Evolutionary conservation across 164 flowering plant species (phyloP).

Genomic region (Litsea cubeba): DNA sequence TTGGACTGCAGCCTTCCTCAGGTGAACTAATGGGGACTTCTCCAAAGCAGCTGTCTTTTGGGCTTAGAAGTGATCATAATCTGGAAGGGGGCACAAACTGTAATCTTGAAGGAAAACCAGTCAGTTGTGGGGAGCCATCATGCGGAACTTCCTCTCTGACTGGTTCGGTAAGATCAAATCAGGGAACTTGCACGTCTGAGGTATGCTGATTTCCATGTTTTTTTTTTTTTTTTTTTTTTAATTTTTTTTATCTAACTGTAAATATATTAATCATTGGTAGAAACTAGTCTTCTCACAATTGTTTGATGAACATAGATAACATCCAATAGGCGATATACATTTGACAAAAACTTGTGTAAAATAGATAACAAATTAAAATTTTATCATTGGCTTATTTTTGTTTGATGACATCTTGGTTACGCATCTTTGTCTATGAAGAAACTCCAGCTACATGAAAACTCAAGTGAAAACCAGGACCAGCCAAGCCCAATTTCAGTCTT

Average conservation of each 20-base stretch:
- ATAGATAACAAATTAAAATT: too few relatives aligned
- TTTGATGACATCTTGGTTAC: constrained; percentile 2
- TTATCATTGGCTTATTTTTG: neutral
- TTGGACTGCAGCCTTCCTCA: constrained; percentile 17
- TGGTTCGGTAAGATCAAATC: constrained; percentile 17
- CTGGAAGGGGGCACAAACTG: constrained; percentile 19
- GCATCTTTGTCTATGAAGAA: constrained; percentile 12
- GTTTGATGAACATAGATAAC: too few relatives aligned
- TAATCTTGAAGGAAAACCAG: constrained; percentile 21
- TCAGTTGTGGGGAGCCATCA: constrained; percentile 14
- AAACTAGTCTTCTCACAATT: too few relatives aligned
- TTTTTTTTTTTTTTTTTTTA: too few relatives aligned
- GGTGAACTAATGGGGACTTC: constrained; percentile 20
- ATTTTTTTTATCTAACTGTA: too few relatives aligned
- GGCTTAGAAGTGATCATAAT: constrained; percentile 15
- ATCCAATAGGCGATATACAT: too few relatives aligned
- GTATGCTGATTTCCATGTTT: constrained; percentile 20
- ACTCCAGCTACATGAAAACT: constrained; percentile 13
- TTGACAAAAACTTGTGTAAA: too few relatives aligned
- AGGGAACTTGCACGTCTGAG: constrained; percentile 30
- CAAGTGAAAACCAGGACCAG: constrained; percentile 38
- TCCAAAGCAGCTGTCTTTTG: constrained; percentile 13
- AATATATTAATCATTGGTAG: too few relatives aligned
- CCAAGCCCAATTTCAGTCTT: constrained; percentile 49
- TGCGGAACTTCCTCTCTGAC: constrained; percentile 18